Evolutionary conservation across 2,329 filamentous ascomycete genomes (phyloP), one percentile per base, ranked within the genome.

Genomic region (Aspergillus hiratsukae): DNA sequence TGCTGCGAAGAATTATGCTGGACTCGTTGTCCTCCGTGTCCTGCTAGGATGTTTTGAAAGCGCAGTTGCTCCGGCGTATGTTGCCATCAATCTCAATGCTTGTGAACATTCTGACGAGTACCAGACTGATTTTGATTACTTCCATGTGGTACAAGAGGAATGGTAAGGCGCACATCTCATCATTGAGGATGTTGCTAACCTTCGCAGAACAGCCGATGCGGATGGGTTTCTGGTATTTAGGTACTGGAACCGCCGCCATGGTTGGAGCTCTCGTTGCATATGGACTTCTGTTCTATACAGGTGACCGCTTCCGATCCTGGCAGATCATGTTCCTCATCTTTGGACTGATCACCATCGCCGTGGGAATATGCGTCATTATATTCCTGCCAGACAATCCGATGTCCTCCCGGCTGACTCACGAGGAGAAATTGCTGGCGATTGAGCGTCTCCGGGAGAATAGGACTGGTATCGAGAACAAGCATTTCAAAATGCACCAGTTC

Each of bases 141-240:
- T 75, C 76, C 3, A 81, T 81, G 74, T 83, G 79, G 79, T 82
- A 82, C 56, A 80, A 78, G 57, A 75, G 77, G 57, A 63, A 66
- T 3, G 70, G 66, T 63, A 64, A 37, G 46, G 23, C 40, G 21
- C 52, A 8, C 25, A 23, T 7, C 50, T 49, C 23, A n/a, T 48
- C 29, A 19, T 40, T 52, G 2, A 54, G 48, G 3, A 27, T 41
- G 11, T 35, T 49, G n/a, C 41, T 55, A 52, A 56, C 9, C 29
- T 31, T 14, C 51, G 67, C 71, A 59, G 83, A 87, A 64, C 84
- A 87, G 68, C 82, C 83, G 0, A 70, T 81, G 25, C 76, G 84
- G 0, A 79, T 85, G 11, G 82, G 82, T 0, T 79, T 80, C 45
- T 87, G 84, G 85, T 87, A 87, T 60, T 75, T 81, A 4, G 83